phyloP scores from a whole-genome alignment of 768 basidiomycete genomes.

The Amanita inopinata region DNA sequence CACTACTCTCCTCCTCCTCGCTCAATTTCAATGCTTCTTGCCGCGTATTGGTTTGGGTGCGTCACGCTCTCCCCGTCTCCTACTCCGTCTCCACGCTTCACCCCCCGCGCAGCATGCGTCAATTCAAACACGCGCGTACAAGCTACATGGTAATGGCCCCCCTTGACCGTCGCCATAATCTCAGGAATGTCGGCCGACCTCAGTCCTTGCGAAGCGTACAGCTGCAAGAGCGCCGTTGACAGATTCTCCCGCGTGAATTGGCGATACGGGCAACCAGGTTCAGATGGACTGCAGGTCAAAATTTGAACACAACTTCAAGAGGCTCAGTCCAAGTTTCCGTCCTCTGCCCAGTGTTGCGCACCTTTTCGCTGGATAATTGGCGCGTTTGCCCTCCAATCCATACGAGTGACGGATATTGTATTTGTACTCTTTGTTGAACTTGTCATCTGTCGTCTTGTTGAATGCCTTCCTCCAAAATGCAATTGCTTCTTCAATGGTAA shows the following conservation, averaged over 20 bases:
- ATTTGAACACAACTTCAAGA: constrained; percentile 80
- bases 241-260: constrained; percentile 83
- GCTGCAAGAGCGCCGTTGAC: constrained; percentile 59
- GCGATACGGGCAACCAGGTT: constrained; percentile 89
- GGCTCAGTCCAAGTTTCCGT: neutral
- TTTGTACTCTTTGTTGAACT: constrained; percentile 95
- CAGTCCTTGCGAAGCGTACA: constrained; percentile 57
- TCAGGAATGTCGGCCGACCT: constrained; percentile 68
- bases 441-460: constrained; percentile 73
- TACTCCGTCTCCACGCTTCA: constrained; percentile 85
- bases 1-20: constrained; percentile 29
- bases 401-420: constrained; percentile 97
- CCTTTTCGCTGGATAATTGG: constrained; percentile 93
- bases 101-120: constrained; percentile 61
- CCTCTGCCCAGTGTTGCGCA: constrained; percentile 19
- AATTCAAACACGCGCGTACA: constrained; percentile 97
- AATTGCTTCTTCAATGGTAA: constrained; percentile 91
- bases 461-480: constrained; percentile 91
- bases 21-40: constrained; percentile 61
- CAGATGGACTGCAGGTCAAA: constrained; percentile 49
- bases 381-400: constrained; percentile 89
- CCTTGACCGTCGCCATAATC: constrained; percentile 70
- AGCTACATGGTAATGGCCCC: constrained; percentile 84
- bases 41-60: constrained; percentile 88
- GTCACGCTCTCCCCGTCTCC: constrained; percentile 81